Conservation (phyloP, 148 eudicot species). For the Rhododendron vialii region DNA sequence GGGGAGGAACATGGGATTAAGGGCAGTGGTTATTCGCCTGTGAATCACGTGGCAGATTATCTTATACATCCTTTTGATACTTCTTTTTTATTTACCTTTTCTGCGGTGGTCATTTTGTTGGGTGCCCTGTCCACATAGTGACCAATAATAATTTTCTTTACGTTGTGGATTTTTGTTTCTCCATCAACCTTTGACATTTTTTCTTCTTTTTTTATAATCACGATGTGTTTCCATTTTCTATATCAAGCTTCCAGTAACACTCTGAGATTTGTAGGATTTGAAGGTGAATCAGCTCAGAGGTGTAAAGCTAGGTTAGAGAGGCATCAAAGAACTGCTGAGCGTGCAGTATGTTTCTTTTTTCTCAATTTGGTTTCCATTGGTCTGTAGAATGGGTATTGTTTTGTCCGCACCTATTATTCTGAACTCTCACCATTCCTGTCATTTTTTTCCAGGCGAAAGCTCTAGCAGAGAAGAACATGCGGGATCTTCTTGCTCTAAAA, state of each 20-base stretch:
- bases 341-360: conserved; percentile 55
- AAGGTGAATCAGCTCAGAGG: conserved; percentile 79
- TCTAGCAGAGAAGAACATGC: conserved; percentile 87
- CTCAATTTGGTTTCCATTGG: conserved; percentile 5
- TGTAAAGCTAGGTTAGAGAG: conserved; percentile 97
- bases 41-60: not conserved
- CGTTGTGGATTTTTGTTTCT: not conserved
- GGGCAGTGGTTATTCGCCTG: not conserved
- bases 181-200: not conserved
- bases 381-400: not conserved
- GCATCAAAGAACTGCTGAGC: conserved; percentile 91
- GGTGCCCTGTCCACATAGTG: not conserved
- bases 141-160: not conserved
- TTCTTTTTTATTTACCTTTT: not conserved
- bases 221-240: not conserved
- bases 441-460: conserved; percentile 76
- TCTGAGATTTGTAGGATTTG: conserved; percentile 43
- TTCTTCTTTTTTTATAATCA: not conserved
- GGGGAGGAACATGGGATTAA: not conserved
- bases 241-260: conserved; percentile 13
- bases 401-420: not conserved
- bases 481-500: conserved; percentile 77
- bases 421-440: conserved; percentile 6
- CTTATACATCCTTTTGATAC: not conserved
- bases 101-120: not conserved